A percentile compares a stretch with the other conserved stretches of the same genome.
Evolutionary conservation across 179 eudicot species (phyloP).

Genomic region (Patellifolia procumbens): DNA sequence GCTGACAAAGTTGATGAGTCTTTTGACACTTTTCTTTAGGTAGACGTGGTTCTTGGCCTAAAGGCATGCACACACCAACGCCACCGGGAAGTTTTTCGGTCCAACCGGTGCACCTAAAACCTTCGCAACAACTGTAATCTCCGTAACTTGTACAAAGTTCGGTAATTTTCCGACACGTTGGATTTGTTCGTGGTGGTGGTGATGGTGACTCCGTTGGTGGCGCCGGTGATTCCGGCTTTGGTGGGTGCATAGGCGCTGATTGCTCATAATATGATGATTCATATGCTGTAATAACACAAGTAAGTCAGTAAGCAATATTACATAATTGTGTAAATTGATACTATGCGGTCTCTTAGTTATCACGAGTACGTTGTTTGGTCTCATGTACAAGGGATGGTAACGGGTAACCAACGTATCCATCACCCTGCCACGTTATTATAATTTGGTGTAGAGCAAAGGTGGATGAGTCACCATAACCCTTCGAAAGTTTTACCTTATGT

Average conservation of each 20-base stretch:
- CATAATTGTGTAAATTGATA: no score
- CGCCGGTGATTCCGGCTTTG: background rate
- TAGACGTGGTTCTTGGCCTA: background rate
- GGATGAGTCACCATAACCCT: no score
- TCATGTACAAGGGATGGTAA: no score
- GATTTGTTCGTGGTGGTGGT: background rate
- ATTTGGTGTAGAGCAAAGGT: no score
- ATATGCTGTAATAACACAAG: background rate
- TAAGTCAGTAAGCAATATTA: no score
- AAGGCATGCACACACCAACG: constrained; percentile 1
- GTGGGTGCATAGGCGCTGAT: background rate
- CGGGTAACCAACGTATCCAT: no score
- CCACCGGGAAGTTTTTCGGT: background rate
- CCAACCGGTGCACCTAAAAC: background rate
- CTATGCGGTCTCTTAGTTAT: no score
- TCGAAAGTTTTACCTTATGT: no score
- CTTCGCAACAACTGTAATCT: constrained; percentile 10
- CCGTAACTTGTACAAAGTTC: constrained; percentile 4
- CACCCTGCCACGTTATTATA: no score
- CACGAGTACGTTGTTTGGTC: no score
- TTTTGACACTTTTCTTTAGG: background rate
- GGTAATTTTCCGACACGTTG: background rate
- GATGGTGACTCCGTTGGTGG: background rate
- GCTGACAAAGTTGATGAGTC: background rate
- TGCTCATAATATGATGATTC: background rate